Percentiles rank a stretch among this genome's conserved stretches.
These are phyloP conservation scores for Lotus japonicus DNA, from an alignment of 306 rosid genomes.

Conservation along the genomic window DNA sequence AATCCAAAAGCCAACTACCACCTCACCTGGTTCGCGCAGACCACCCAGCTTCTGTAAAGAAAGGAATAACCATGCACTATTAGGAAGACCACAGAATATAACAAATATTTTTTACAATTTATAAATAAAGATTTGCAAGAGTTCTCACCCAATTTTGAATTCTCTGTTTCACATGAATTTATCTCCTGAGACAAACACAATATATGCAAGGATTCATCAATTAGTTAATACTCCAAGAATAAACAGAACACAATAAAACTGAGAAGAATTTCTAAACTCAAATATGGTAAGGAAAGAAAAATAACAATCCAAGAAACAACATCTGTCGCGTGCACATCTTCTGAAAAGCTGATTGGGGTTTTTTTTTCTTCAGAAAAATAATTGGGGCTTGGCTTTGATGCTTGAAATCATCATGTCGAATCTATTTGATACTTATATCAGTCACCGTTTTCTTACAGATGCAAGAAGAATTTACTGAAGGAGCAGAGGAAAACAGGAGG, in stretches of 20 bases:
- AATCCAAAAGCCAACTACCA: slow-evolving; percentile 16
- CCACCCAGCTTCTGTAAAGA: slow-evolving; percentile 55
- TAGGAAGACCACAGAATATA: slow-evolving; percentile 10
- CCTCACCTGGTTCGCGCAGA: slow-evolving; percentile 69
- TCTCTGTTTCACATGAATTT: slow-evolving; percentile 28
- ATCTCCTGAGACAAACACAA: slow-evolving; percentile 37
- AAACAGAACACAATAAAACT: background rate
- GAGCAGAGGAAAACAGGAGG: background rate
- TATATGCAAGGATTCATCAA: background rate
- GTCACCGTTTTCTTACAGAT: background rate
- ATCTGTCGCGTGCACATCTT: background rate
- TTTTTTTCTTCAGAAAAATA: background rate
- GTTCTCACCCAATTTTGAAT: slow-evolving; percentile 43
- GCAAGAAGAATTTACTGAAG: background rate
- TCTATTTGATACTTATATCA: background rate
- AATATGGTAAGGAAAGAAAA: background rate
- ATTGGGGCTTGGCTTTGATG: background rate
- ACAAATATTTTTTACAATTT: slow-evolving; percentile 8
- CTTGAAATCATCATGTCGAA: background rate
- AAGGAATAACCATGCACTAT: slow-evolving; percentile 18
- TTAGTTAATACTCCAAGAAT: slow-evolving; percentile 7
- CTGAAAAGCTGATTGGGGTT: background rate
- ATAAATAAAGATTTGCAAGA: slow-evolving; percentile 21
- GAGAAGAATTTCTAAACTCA: background rate
- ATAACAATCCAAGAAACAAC: background rate